Conservation (phyloP, 257 asterid species). For the Verbena officinalis region DNA sequence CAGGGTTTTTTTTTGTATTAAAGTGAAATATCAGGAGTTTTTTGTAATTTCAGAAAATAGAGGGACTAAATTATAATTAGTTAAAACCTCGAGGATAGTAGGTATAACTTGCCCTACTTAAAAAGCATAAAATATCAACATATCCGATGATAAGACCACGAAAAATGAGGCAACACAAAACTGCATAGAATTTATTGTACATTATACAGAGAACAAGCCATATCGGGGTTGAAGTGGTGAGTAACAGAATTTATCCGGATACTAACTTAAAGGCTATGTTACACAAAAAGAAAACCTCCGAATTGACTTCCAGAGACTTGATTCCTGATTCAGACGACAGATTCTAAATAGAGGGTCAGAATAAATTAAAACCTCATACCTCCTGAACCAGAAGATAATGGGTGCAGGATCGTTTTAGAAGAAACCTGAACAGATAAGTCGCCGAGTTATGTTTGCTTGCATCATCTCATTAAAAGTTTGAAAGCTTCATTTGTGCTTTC, state of each 20-base stretch:
- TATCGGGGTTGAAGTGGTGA: constrained; percentile 12
- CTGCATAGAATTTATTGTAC: constrained; percentile 1
- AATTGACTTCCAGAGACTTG: background rate
- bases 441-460: background rate
- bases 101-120: too few relatives aligned
- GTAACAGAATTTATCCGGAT: background rate
- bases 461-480: constrained; percentile 72
- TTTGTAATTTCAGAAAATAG: too few relatives aligned
- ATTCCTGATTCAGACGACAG: too few relatives aligned
- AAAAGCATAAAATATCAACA: background rate
- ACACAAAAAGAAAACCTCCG: constrained; percentile 13
- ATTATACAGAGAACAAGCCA: background rate
- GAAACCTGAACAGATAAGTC: constrained; percentile 8
- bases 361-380: too few relatives aligned
- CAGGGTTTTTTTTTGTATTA: too few relatives aligned
- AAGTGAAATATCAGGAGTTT: too few relatives aligned
- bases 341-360: background rate
- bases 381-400: background rate
- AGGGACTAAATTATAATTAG: too few relatives aligned
- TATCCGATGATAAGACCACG: background rate
- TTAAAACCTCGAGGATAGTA: too few relatives aligned
- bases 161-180: background rate
- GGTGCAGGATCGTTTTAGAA: background rate
- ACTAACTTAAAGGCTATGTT: constrained; percentile 1
- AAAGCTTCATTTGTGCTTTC: constrained; percentile 71